These are phyloP conservation scores for Candida tallmaniae DNA, from an alignment of 805 yeast species.

Conservation along the genomic window DNA sequence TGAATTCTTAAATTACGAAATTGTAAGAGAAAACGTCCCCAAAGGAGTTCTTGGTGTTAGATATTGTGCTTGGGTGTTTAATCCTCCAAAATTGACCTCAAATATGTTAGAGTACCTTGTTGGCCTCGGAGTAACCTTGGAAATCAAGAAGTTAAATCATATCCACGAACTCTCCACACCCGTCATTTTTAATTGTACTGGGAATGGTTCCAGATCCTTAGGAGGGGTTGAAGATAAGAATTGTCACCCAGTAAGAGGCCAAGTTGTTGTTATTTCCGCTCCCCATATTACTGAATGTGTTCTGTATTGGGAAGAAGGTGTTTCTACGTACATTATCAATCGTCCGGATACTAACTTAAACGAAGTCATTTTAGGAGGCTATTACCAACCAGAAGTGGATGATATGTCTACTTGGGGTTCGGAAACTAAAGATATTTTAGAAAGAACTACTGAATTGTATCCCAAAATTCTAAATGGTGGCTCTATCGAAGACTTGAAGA, in stretches of 20 bases:
- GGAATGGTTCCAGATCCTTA: conserved; percentile 19
- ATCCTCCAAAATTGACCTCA: conserved; percentile 58
- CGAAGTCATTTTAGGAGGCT: conserved; percentile 60
- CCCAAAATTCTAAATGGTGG: conserved; percentile 47
- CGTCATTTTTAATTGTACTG: conserved; percentile 24
- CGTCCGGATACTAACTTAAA: conserved; percentile 15
- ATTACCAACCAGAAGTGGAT: conserved; percentile 56
- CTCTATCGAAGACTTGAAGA: conserved; percentile 39
- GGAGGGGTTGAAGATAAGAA: conserved; percentile 17
- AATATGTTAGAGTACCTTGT: conserved; percentile 44
- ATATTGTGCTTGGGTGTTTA: conserved; percentile 64
- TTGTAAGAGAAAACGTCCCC: conserved; percentile 34
- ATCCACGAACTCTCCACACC: conserved; percentile 15
- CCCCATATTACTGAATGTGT: conserved; percentile 20
- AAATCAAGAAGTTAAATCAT: conserved; percentile 28
- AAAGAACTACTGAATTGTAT: conserved; percentile 48
- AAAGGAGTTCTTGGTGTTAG: conserved; percentile 54
- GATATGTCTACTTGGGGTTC: conserved; percentile 49
- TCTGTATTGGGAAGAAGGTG: conserved; percentile 15
- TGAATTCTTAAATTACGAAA: conserved; percentile 45
- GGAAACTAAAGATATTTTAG: conserved; percentile 56
- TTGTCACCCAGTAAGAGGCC: conserved; percentile 21
- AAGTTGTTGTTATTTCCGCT: conserved; percentile 22
- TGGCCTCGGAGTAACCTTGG: conserved; percentile 47
- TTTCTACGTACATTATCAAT: conserved; percentile 21